Percentiles rank a stretch among this genome's conserved stretches.
These are phyloP conservation scores for Dendrocalamus sinicus DNA, from an alignment of 176 grass and related monocot genomes.

Conservation along the genomic window DNA sequence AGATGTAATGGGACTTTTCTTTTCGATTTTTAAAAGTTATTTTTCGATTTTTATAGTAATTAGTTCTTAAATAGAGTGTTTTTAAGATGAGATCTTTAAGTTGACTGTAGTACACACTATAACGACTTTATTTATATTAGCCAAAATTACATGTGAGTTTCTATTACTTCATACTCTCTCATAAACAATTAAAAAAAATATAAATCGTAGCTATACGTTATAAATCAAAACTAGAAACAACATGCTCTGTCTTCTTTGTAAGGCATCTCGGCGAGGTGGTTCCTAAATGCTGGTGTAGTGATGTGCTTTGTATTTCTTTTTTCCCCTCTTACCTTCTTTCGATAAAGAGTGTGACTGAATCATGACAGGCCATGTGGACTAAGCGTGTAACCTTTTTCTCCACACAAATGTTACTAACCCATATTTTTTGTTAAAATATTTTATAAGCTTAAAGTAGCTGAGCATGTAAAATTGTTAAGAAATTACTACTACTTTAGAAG, in stretches of 20 bases:
- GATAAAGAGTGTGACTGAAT: constrained; percentile 35
- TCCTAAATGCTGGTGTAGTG: neutral
- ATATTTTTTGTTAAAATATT: neutral
- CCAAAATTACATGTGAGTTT: no score
- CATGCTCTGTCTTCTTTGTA: neutral
- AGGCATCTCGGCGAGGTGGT: constrained; percentile 24
- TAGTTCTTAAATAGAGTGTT: no score
- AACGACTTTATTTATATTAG: no score
- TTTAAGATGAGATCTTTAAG: fast-evolving
- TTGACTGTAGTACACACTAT: no score
- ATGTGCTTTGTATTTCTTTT: neutral
- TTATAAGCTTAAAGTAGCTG: neutral
- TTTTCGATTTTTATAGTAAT: no score
- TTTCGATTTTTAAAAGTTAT: no score
- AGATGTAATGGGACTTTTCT: neutral
- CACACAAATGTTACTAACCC: neutral
- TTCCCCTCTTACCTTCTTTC: neutral
- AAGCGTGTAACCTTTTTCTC: neutral
- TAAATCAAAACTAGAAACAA: no score
- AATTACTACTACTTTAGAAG: neutral
- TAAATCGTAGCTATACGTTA: no score
- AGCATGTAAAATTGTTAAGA: neutral
- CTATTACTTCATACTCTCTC: no score
- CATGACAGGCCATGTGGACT: constrained; percentile 41
- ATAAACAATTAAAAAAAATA: no score